Evolutionary conservation across 441 rosid genomes (phyloP).

Genomic region (Populus hybrid): DNA sequence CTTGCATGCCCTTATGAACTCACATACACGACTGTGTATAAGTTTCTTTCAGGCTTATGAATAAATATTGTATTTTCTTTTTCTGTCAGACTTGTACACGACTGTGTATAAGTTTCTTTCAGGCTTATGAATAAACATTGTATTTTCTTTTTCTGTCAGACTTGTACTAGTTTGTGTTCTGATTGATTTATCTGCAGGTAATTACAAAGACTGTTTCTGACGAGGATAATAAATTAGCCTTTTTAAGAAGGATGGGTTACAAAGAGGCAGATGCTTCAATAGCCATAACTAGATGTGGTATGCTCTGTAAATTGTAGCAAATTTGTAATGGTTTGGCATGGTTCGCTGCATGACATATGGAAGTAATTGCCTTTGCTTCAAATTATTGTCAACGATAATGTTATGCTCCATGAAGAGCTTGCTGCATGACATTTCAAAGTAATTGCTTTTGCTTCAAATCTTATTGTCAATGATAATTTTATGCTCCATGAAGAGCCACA

Average conservation of each 20-base stretch:
- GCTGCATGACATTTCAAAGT: neutral
- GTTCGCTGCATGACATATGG: neutral
- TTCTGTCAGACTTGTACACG: neutral
- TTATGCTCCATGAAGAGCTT: neutral
- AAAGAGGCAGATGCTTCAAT: conserved; percentile 54
- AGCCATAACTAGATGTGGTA: conserved; percentile 91
- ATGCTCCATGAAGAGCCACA: neutral
- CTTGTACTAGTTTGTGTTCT: neutral
- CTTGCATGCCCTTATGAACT: neutral
- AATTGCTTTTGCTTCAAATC: neutral
- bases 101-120: neutral
- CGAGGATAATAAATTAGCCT: conserved; percentile 32
- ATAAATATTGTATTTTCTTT: neutral
- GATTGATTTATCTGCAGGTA: conserved; percentile 31
- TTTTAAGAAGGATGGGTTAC: conserved; percentile 72
- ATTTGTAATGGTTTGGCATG: conserved; percentile 3
- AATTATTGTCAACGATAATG: neutral
- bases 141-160: neutral
- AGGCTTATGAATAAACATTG: neutral
- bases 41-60: neutral
- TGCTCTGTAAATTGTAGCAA: conserved; percentile 14
- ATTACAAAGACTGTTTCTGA: conserved; percentile 26
- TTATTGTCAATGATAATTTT: neutral
- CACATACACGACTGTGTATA: neutral
- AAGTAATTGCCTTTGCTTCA: neutral